These are phyloP conservation scores for Colletotrichum brevisporum DNA, from an alignment of 2,329 filamentous ascomycete species.

Conservation along the genomic window DNA sequence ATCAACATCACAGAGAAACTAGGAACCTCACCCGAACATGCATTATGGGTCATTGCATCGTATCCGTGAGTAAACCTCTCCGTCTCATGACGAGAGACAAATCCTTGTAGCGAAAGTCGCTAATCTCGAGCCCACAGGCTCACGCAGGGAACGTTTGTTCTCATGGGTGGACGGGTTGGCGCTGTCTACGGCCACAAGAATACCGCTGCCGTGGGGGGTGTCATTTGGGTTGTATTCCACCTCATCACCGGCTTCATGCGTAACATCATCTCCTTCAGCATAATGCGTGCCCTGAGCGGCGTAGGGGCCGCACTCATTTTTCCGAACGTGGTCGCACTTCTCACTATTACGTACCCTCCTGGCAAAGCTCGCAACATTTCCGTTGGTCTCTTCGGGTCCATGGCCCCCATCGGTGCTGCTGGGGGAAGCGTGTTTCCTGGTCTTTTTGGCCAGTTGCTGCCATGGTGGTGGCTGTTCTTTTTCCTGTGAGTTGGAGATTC, in stretches of 20 bases:
- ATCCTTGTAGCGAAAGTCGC: neutral
- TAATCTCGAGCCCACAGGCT: neutral
- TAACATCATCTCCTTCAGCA: slow-evolving; percentile 11
- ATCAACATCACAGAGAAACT: slow-evolving; percentile 7
- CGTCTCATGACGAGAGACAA: no score
- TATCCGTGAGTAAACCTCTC: neutral
- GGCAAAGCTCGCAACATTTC: slow-evolving; percentile 8
- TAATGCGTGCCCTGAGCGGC: slow-evolving; percentile 8
- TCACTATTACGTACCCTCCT: slow-evolving; percentile 7
- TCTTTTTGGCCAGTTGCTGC: no score
- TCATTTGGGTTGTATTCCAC: slow-evolving; percentile 5
- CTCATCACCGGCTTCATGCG: slow-evolving; percentile 16
- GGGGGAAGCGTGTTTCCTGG: no score
- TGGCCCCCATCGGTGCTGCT: neutral
- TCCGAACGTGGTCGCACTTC: slow-evolving; percentile 7
- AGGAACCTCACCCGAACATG: neutral
- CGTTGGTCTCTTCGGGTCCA: slow-evolving; percentile 6
- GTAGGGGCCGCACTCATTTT: slow-evolving; percentile 1
- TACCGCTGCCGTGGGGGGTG: neutral
- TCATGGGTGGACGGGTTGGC: slow-evolving; percentile 9
- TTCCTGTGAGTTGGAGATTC: no score
- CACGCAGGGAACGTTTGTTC: slow-evolving; percentile 13
- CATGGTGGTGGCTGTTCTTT: no score
- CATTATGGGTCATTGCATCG: slow-evolving; percentile 10
- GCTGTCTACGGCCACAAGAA: slow-evolving; percentile 16